Base-by-base conservation (phyloP, 441 rosid genomes). In the Lepidium campestre region DNA sequence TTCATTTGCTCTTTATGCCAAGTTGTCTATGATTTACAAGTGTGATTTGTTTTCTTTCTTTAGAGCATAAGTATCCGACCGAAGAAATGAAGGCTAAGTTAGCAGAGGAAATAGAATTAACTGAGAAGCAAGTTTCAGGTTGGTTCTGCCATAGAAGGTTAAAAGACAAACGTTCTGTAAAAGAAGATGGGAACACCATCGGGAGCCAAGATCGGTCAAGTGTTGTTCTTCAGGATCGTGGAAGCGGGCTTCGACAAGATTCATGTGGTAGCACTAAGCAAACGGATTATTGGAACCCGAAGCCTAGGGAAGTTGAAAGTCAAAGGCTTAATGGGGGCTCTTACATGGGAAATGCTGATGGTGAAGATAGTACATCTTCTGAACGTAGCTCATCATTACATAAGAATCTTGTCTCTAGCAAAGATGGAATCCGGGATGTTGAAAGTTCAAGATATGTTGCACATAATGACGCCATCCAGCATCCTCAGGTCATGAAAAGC, bases 71-170 rank as follows among this genome's bases (percentile, higher is more conserved):
- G 76, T 89, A 88, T 80, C 97, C 93, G 18, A 68, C 81, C 0
- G 97, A 92, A 60, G 98, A 90, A 77, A 81, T 86, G 91, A 92
- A 90, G 77, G 71, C 66, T 11, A 77, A 80, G 73, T 67, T 92
- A 60, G 87, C 97, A 11, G 86, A 75, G 76, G 75, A 81, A 76
- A 55, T 88, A 50, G 90, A 85, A 10, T 78, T 92, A 81, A 93
- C 98, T 2, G 91, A 93, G 78, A 93, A 86, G 77, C 97, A 93
- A 86, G 82, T 93, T 71, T 85, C 96, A 18, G 86, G 96, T 53
- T 93, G 98, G 98, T 93, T 93, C 81, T 93, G 97, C 79, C 97
- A 90, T 79, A 82, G 96, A 83, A 87, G 97, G 79, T 80, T 87
- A 65, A 93, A 90, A 78, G 97, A 93, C 70, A 88, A 87, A 75